Percentiles rank a stretch among this genome's conserved stretches.
Conservation (phyloP, 192 early-diverging fungal species). For the Umbelopsis isabellina region DNA sequence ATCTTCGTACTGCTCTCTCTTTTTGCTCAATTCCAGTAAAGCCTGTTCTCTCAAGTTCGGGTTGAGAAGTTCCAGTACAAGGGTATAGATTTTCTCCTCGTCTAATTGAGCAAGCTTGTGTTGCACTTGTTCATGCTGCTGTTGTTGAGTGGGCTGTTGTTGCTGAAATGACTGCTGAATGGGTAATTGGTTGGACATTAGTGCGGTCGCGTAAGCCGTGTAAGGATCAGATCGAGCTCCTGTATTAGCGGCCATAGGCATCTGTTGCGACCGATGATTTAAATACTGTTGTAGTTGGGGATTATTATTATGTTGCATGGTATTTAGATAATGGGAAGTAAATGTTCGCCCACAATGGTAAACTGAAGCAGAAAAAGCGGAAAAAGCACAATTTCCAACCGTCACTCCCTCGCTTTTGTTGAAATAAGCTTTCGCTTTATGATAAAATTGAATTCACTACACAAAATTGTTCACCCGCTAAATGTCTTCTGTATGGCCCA, state of each 20-base stretch:
- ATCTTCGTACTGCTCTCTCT: constrained; percentile 94
- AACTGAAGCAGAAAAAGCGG: not conserved
- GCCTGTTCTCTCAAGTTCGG: constrained; percentile 83
- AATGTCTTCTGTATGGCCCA: too few species aligned
- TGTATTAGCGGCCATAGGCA: constrained; percentile 16
- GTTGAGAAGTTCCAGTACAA: constrained; percentile 86
- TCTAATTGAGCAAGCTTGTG: constrained; percentile 55
- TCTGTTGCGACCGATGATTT: constrained; percentile 44
- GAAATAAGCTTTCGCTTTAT: too few species aligned
- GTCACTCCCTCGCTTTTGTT: too few species aligned
- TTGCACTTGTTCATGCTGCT: constrained; percentile 46
- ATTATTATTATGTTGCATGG: constrained; percentile 34
- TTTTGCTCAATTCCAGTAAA: constrained; percentile 90
- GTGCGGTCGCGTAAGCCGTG: constrained; percentile 27
- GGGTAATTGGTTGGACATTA: constrained; percentile 31
- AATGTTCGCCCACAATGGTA: not conserved
- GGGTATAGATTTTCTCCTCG: constrained; percentile 87
- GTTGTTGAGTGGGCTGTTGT: constrained; percentile 33
- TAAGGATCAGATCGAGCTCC: constrained; percentile 38
- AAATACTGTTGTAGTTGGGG: constrained; percentile 53
- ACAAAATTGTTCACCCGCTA: too few species aligned
- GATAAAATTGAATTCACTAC: too few species aligned
- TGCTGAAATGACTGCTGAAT: constrained; percentile 34
- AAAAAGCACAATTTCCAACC: not conserved
- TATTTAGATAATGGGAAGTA: not conserved